Base-by-base conservation (phyloP, 2,329 filamentous ascomycete species). In the Fusarium oligoseptatum region DNA sequence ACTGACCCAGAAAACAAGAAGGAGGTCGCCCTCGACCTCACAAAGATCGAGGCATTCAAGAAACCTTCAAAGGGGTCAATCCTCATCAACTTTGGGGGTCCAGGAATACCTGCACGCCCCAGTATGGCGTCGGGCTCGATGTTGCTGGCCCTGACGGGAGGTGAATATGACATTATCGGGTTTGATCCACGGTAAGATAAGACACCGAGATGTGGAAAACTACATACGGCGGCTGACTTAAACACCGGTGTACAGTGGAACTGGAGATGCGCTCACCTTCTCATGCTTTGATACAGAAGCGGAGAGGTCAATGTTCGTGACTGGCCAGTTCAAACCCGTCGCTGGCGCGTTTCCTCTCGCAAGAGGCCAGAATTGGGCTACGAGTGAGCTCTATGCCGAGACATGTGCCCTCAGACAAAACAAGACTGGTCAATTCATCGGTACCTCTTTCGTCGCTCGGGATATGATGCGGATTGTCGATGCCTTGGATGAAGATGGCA, bases 401-500 rank as follows among this genome's bases (percentile, higher is more conserved):
- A 58, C 39, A 9, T 82, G 81, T 32, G 58, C 45, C 7, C n/a
- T 41, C 2, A 58, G 39, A 15, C 69, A 74, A 0, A 78, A 81
- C 17, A 72, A 82, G 3, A 84, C 76, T 0, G 85, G 81, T 2
- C 61, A 64, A 6, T 73, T 84, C 9, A 73, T 87, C 5, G 84
- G 86, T 11, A 87, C 85, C 0, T 82, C 84, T 0, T 87, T 85
- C 68, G 80, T 82, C 0, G 86, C 82, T 0, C 77, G 86, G 37
- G 87, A 88, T 66, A 79, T 87, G 71, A 83, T 87, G 66, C 64
- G 76, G 6, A 82, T 88, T 60, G 84, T 84, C 0, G 86, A 88
- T 60, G 83, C 84, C 1, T 77, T 85, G 7, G 80, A 76, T 2
- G 81, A 83, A 29, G 83, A 84, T 65, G 81, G 82, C 20, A 58